Evolutionary conservation across 345 rosid genomes (phyloP), one percentile per base, ranked within the genome.

Genomic region (Crucihimalaya himalaica): DNA sequence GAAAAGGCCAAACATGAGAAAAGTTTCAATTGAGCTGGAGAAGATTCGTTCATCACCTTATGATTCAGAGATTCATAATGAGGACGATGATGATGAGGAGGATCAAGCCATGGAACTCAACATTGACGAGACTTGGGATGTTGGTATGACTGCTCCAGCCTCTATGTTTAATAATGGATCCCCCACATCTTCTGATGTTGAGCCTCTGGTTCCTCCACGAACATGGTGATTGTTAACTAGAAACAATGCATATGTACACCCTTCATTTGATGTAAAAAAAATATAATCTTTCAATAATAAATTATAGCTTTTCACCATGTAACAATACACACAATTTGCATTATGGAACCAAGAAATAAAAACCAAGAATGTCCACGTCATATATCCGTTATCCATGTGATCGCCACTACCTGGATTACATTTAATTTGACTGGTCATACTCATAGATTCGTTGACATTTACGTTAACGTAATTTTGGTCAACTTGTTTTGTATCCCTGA

Each of bases 1-100:
- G 19, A 70, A 82, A 18, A 68, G 85, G 32, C 87, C 89, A 8
- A 46, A 72, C 27, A 86, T 82, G 87, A 86, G 74, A 57, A 66
- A 86, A 43, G 84, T 76, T 13, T 52, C 50, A 0, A 10, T 40
- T 62, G 84, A 81, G 40, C 71, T 86, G 27, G 81, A 77, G 63
- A 71, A 25, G 42, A 53, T 68, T 43, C 57, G 57, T 61, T 75
- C 70, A 53, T 31, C 76, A 27, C 16, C 71, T 28, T 6, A 63
- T 34, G 63, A 76, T 25, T 27, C 66, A 45, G 53, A n/a, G 51
- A 47, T 43, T 43, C 57, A 68, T 12, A 68, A 16, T 5, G 70
- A 63, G 21, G 70, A 54, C 14, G 66, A 63, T 1, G 20, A 75
- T 12, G 68, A 68, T 0, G 76, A 76, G 20, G 75, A 76, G 7